phyloP scores from a whole-genome alignment of 768 basidiomycete species.

The Lactarius indigo region DNA sequence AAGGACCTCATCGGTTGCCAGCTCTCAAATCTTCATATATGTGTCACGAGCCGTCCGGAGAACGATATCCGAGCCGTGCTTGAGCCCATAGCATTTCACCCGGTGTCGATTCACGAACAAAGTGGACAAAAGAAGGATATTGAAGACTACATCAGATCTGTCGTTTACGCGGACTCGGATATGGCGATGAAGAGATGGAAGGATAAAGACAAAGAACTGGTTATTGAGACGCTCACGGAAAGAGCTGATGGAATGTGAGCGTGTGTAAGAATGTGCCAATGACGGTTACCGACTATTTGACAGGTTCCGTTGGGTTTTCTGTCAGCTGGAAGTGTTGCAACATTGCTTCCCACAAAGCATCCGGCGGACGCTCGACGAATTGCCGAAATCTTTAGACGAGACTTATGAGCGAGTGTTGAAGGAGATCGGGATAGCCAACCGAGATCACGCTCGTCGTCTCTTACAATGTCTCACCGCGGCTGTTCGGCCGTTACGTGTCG shows the following conservation, averaged over 20 bases:
- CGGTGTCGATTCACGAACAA: not conserved
- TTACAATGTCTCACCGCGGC: not conserved
- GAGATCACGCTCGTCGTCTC: not conserved
- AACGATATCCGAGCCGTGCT: not conserved
- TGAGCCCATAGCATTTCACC: not conserved
- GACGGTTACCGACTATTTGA: not conserved
- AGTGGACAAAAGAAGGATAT: not conserved
- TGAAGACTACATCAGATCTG: not conserved
- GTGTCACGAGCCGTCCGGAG: not conserved
- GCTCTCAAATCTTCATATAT: not conserved
- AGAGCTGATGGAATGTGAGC: not conserved
- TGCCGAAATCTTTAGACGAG: not conserved
- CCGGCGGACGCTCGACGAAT: not conserved
- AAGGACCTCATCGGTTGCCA: not conserved
- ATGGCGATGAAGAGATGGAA: not conserved
- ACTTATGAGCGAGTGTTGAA: not conserved
- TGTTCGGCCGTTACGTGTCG: not conserved
- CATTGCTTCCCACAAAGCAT: not conserved
- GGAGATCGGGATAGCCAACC: not conserved
- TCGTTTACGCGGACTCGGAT: not conserved
- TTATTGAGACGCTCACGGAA: not conserved
- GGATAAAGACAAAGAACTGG: not conserved
- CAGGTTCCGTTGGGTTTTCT: not conserved
- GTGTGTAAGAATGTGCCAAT: not conserved
- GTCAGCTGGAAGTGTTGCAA: not conserved